Base-by-base conservation (phyloP, 2,329 filamentous ascomycete species). In the Periconia sp. region DNA sequence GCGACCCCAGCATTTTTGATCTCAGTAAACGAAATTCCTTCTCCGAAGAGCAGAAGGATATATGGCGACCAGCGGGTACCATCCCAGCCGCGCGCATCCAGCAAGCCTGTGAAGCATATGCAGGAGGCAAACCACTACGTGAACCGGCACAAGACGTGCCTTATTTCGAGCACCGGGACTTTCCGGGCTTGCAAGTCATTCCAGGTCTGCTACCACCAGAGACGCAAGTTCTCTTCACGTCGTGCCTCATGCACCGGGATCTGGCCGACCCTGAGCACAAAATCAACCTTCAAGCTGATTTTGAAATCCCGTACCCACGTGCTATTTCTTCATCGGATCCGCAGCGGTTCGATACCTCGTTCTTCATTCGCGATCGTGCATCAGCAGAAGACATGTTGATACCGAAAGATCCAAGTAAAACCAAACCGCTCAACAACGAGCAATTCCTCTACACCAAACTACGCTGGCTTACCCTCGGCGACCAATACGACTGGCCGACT, bases 401-500 rank as follows among this genome's bases (percentile, higher is more conserved):
- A 18, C 91, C 93, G 10, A 91, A 89, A 56, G 85, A 92, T 59
- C 78, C 88, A 0, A 62, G 74, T 0, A 77, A 91, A 17, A 91
- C 96, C 72, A 91, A 89, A 57, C 80, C 89, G 1, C 78, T 97
- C 7, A 84, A 85, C 3, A 81, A 89, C 49, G 81, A 85, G 53
- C 87, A 88, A 65, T 85, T 92, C 33, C 79, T 97, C 49, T 84
- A 88, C 53, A 89, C 87, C 58, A 92, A 90, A 59, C 83, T 97
- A 20, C 90, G 93, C 62, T 99, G 94, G 94, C 84, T 96, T 49
- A 97, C 93, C 0, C 83, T 99, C 6, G 94, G 93, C 45, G 93
- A 92, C 0, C 93, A 97, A 73, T 97, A 97, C 73, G 91, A 97
- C 76, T 97, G 93, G 94, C 94, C 92, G 0, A 86, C 87, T 56